Evolutionary conservation across 164 flowering plant species (phyloP).

Genomic region (Macadamia tetraphylla): DNA sequence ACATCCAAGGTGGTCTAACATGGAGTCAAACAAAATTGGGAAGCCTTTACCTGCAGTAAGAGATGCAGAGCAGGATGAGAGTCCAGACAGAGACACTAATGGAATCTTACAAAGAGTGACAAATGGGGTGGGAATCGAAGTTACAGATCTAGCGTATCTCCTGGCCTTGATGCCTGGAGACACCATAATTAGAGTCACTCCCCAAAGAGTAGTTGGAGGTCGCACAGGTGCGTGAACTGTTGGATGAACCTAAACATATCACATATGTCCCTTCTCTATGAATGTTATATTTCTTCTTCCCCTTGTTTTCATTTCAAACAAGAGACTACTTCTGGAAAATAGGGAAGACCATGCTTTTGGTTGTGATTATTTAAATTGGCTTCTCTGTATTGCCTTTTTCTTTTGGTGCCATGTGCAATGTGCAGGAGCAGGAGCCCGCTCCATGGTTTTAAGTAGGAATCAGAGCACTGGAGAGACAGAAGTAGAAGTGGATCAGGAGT

Average conservation of each 20-base stretch:
- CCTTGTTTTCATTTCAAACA: not conserved
- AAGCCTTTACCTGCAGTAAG: constrained; percentile 29
- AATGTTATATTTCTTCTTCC: not conserved
- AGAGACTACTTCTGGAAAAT: not conserved
- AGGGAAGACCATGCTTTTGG: not conserved
- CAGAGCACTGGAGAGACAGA: constrained; percentile 35
- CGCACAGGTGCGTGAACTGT: constrained; percentile 36
- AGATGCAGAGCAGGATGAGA: constrained; percentile 25
- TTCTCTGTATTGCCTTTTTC: not conserved
- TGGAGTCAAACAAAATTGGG: constrained; percentile 18
- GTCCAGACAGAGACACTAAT: constrained; percentile 12
- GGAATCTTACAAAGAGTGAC: constrained; percentile 14
- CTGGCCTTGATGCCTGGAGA: constrained; percentile 54
- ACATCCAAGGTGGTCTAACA: constrained; percentile 25
- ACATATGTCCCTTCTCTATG: not conserved
- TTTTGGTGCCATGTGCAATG: constrained; percentile 15
- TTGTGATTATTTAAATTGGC: not conserved
- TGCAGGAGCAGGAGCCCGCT: constrained; percentile 43
- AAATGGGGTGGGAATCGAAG: constrained; percentile 29
- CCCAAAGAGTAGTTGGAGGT: constrained; percentile 35
- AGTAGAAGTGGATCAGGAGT: constrained; percentile 35
- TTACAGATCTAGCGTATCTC: constrained; percentile 38
- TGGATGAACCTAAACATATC: not conserved
- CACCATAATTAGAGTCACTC: constrained; percentile 34
- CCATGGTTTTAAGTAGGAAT: constrained; percentile 36